phyloP scores from a whole-genome alignment of 306 rosid genomes.

The Trichosanthes truncata region DNA sequence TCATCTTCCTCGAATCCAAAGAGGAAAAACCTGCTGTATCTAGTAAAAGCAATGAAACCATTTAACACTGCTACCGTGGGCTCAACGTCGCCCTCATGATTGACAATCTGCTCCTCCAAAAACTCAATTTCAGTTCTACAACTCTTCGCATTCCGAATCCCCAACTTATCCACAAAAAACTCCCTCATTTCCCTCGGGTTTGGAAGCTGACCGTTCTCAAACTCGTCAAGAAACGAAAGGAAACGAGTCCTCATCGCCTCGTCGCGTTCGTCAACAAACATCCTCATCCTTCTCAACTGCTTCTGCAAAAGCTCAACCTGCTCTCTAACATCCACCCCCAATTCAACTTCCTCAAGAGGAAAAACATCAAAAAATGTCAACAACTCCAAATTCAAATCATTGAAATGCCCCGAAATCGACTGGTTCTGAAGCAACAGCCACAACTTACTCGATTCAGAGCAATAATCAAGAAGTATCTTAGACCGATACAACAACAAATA shows the following conservation, averaged over 20 bases:
- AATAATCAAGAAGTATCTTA: constrained; percentile 81
- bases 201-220: constrained; percentile 56
- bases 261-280: constrained; percentile 52
- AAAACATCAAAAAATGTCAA: constrained; percentile 87
- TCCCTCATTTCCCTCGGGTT: constrained; percentile 32
- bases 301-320: constrained; percentile 70
- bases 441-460: constrained; percentile 72
- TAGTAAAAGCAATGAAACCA: constrained; percentile 75
- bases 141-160: constrained; percentile 46
- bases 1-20: constrained; percentile 89
- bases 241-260: constrained; percentile 44
- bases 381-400: constrained; percentile 78
- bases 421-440: constrained; percentile 93
- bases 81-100: constrained; percentile 81
- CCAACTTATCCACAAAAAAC: constrained; percentile 46
- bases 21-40: constrained; percentile 79
- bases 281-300: constrained; percentile 47
- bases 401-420: constrained; percentile 82
- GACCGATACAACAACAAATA: constrained; percentile 67
- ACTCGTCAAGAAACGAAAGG: constrained; percentile 44
- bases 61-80: constrained; percentile 66
- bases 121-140: constrained; percentile 71
- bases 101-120: constrained; percentile 90
- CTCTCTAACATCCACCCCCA: constrained; percentile 69
- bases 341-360: constrained; percentile 47